Conservation (phyloP, 345 rosid species). For the Eucalyptus marginata region DNA sequence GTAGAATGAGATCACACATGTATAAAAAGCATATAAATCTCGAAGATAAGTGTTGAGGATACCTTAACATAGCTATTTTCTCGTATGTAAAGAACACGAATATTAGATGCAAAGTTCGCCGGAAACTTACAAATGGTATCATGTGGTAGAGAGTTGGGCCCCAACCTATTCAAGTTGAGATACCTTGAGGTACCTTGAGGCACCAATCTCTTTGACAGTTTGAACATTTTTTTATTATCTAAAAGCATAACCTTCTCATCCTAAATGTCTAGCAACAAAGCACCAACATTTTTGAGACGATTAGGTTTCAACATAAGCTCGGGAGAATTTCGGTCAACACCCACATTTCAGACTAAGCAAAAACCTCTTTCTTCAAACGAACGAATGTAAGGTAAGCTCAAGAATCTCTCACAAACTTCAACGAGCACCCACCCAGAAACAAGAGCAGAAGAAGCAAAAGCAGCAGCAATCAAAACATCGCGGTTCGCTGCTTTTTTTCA, state of each 20-base stretch:
- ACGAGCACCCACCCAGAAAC: neutral
- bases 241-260: neutral
- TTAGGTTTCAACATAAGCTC: neutral
- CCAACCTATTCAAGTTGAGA: too few species aligned
- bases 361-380: neutral
- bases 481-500: neutral
- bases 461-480: neutral
- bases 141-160: too few species aligned
- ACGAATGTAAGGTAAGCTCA: neutral
- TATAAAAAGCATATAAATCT: neutral
- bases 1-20: neutral
- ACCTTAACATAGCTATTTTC: neutral
- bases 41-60: neutral
- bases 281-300: neutral
- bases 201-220: too few species aligned
- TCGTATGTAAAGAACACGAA: neutral
- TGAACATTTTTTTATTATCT: neutral
- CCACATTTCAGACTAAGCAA: neutral
- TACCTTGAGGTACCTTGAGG: too few species aligned
- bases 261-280: neutral
- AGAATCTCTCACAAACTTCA: neutral
- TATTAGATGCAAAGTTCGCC: neutral
- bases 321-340: neutral
- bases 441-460: neutral
- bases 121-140: neutral